A percentile compares a stretch with the other conserved stretches of the same genome.
Conservation (phyloP, 2,329 filamentous ascomycete genomes). For the Fusarium sp. region DNA sequence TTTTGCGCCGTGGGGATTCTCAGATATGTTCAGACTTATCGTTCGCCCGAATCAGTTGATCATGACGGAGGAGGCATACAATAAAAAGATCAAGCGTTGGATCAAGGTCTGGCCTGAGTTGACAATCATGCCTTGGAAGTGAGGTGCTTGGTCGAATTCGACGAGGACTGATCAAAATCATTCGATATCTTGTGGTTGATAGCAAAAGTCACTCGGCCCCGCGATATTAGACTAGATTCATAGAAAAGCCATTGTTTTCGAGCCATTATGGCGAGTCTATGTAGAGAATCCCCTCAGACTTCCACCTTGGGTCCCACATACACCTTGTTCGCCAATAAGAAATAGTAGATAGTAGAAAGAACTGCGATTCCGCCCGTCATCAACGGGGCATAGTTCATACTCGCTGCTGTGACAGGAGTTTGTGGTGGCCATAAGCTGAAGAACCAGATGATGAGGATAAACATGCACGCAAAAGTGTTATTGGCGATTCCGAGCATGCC, state of each 20-base stretch:
- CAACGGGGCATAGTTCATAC: constrained; percentile 64
- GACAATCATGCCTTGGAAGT: constrained; percentile 49
- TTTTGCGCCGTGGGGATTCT: constrained; percentile 55
- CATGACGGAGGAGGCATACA: constrained; percentile 49
- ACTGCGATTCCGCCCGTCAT: constrained; percentile 56
- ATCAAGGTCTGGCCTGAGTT: constrained; percentile 50
- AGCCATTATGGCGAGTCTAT: no score
- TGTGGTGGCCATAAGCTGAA: constrained; percentile 65
- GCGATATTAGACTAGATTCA: no score
- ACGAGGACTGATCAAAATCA: no score
- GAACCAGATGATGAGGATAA: constrained; percentile 69
- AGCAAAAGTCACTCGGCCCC: no score
- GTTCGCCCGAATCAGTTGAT: constrained; percentile 53
- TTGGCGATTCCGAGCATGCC: constrained; percentile 66
- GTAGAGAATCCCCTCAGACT: no score
- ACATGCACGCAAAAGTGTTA: constrained; percentile 67
- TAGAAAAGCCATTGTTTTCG: no score
- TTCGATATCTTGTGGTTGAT: no score
- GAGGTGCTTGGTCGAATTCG: no score
- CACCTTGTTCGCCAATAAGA: constrained; percentile 55
- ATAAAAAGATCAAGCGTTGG: constrained; percentile 54
- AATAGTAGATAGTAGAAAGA: constrained; percentile 58
- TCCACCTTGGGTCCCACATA: no score
- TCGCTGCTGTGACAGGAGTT: constrained; percentile 39
- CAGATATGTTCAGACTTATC: constrained; percentile 54